Percentiles rank a stretch among this genome's conserved stretches.
These are phyloP conservation scores for Cordyceps javanica DNA, from an alignment of 2,329 filamentous ascomycete species.

Conservation along the genomic window DNA sequence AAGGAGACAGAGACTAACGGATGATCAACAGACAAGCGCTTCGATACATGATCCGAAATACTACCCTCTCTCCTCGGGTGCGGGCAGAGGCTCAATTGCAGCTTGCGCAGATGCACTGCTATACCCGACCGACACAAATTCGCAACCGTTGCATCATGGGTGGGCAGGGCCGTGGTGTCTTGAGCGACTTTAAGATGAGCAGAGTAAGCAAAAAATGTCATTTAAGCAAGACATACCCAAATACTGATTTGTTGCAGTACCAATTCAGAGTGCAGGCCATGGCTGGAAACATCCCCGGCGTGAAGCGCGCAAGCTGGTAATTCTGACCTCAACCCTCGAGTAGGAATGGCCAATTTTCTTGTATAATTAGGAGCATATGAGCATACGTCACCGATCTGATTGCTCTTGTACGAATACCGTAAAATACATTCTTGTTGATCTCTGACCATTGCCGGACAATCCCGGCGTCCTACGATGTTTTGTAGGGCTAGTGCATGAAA, in stretches of 20 bases:
- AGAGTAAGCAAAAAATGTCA: constrained; percentile 55
- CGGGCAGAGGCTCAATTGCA: constrained; percentile 91
- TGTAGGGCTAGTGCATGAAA: neutral
- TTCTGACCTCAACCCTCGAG: constrained; percentile 4
- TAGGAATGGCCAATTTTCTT: neutral
- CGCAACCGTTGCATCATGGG: constrained; percentile 88
- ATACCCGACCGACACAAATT: constrained; percentile 90
- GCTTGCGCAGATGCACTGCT: constrained; percentile 90
- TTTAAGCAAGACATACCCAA: neutral
- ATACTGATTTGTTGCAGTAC: constrained; percentile 53
- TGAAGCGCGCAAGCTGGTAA: constrained; percentile 96
- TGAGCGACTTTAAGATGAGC: constrained; percentile 86
- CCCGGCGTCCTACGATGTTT: neutral
- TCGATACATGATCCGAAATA: constrained; percentile 90
- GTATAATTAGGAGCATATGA: constrained; percentile 2
- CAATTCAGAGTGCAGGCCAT: constrained; percentile 90
- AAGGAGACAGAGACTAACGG: neutral
- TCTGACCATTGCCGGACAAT: neutral
- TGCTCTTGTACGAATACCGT: constrained; percentile 8
- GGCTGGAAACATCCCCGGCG: constrained; percentile 78
- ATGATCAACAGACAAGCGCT: constrained; percentile 67
- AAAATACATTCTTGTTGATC: neutral
- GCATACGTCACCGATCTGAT: neutral
- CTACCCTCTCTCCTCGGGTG: constrained; percentile 70
- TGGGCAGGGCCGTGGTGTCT: constrained; percentile 83